Conservation (phyloP, 352 stramenopile genomes). For the Pythium sukuiense region DNA sequence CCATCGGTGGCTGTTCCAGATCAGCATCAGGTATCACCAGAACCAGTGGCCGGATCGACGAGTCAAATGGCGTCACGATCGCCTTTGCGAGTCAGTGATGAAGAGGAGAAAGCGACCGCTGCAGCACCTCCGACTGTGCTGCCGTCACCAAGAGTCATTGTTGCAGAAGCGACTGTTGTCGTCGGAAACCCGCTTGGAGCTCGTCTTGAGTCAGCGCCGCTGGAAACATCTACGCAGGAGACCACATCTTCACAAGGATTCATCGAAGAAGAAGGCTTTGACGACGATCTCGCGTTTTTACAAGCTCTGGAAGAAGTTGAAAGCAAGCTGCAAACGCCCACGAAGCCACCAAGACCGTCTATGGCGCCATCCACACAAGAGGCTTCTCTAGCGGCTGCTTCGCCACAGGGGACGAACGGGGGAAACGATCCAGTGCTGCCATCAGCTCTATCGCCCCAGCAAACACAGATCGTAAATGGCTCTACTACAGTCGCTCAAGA, state of each 20-base stretch:
- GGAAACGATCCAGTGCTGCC: background rate
- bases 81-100: background rate
- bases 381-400: no score
- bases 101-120: no score
- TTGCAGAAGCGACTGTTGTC: background rate
- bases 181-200: background rate
- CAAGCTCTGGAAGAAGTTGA: slow-evolving; percentile 70
- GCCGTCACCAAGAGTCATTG: background rate
- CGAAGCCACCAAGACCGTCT: background rate
- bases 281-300: slow-evolving; percentile 69
- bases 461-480: no score
- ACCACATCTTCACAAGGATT: slow-evolving; percentile 39
- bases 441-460: background rate
- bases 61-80: background rate
- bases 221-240: background rate
- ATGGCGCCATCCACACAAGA: background rate
- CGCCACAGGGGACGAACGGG: no score
- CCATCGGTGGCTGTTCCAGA: background rate
- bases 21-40: background rate
- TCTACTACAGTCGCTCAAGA: no score
- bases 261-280: slow-evolving; percentile 53
- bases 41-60: background rate
- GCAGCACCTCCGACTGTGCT: no score
- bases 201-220: background rate
- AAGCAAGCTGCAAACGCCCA: slow-evolving; percentile 33